These are phyloP conservation scores for Saxophila tyrrhenica DNA, from an alignment of 495 filamentous ascomycete species.

Conservation along the genomic window DNA sequence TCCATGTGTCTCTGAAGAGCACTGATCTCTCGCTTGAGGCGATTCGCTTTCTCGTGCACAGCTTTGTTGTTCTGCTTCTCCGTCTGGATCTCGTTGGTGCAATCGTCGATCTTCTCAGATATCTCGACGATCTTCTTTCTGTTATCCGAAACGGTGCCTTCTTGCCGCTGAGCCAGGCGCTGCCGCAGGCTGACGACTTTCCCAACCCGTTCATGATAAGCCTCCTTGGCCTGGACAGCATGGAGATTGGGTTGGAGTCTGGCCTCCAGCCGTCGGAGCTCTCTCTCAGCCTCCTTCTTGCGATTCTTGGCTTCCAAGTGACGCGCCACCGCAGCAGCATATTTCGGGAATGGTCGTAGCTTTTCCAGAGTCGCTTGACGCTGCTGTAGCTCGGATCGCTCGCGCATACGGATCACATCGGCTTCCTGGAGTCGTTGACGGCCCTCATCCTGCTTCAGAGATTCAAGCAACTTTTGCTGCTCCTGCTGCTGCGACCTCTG, in stretches of 20 bases:
- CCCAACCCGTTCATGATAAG: conserved; percentile 32
- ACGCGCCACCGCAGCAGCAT: conserved; percentile 32
- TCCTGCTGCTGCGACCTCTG: conserved; percentile 55
- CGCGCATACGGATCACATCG: conserved; percentile 72
- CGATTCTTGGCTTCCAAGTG: conserved; percentile 37
- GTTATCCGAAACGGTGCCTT: conserved; percentile 41
- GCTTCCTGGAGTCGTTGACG: conserved; percentile 68
- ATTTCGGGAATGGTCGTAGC: conserved; percentile 53
- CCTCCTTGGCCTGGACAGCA: conserved; percentile 23
- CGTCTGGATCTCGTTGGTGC: conserved; percentile 43
- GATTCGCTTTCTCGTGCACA: conserved; percentile 40
- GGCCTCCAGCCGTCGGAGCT: conserved; percentile 35
- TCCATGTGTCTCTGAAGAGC: conserved; percentile 38
- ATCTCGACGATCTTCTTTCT: conserved; percentile 39
- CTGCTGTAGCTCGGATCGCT: conserved; percentile 56
- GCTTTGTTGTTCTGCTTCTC: conserved; percentile 42
- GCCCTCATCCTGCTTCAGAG: conserved; percentile 51
- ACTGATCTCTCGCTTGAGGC: conserved; percentile 34
- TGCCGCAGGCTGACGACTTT: conserved; percentile 42
- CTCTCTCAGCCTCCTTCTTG: conserved; percentile 25
- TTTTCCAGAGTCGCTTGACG: conserved; percentile 56
- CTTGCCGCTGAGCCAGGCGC: conserved; percentile 38
- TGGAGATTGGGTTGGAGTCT: conserved; percentile 55
- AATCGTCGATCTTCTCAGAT: conserved; percentile 43
- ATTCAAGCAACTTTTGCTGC: conserved; percentile 47